Evolutionary conservation across 805 yeast species (phyloP), one percentile per base, ranked within the genome.

Genomic region (Blastobotrys parvus): DNA sequence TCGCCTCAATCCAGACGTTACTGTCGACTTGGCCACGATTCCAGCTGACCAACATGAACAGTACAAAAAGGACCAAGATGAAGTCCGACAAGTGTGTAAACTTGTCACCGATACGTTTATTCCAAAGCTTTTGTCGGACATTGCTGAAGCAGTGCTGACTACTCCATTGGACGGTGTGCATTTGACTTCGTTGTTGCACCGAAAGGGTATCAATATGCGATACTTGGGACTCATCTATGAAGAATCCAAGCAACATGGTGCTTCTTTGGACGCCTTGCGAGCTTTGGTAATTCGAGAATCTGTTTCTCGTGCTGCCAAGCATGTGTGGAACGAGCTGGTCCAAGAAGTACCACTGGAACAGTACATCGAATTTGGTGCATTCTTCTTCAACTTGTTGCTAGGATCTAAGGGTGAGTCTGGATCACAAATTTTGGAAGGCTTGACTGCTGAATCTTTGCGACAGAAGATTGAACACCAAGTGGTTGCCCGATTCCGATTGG

Each of bases 111-210:
- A 69, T 17, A 65, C 67, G 17, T 70, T 88, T 50, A 69, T 88
- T 42, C 82, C 85, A 4, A 76, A 71, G 42, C 77, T 79, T 48
- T 65, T 87, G 51, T 60, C 61, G 11, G 83, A 77, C 19, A 61
- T 84, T 21, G 66, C 72, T 15, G 65, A 68, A 6, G 75, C 76
- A 33, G 62, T 67, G 17, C 49, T 62, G 7, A 65, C 72, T 39
- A 74, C 80, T 31, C 96, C 97, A 35, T 68, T 83, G 44, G 95
- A 88, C 58, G 96, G 97, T 51, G 58, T 64, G 3, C 92, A 88
- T 55, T 72, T 92, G 53, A 66, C 84, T 16, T 67, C 70, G 34
- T 59, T 71, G 42, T 63, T 90, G 63, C 98, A 92, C 62, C 75
- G 74, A 49, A 68, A 70, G 43, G 98, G 98, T 70, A 79, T 90